Percentiles rank a stretch among this genome's conserved stretches.
These are phyloP conservation scores for Aspergillus brunneoviolaceus DNA, from an alignment of 2,329 filamentous ascomycete species.

Conservation along the genomic window DNA sequence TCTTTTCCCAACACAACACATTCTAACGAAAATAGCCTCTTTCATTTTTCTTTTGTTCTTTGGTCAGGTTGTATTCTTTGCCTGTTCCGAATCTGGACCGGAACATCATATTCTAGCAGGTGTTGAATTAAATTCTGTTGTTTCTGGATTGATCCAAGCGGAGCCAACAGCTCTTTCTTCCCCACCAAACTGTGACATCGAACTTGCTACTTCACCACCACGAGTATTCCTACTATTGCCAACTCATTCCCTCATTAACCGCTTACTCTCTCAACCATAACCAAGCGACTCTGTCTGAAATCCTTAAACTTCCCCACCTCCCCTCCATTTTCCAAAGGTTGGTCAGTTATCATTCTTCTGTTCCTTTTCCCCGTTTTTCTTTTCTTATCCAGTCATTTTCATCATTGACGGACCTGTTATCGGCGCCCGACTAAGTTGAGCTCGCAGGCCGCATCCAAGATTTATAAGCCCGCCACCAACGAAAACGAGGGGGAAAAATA, in stretches of 20 bases:
- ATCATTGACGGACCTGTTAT: background rate
- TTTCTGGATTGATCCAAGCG: background rate
- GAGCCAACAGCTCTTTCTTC: slow-evolving; percentile 5
- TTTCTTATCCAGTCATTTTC: background rate
- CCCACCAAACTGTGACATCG: slow-evolving; percentile 21
- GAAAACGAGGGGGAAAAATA: background rate
- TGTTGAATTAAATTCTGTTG: background rate
- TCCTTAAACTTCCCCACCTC: background rate
- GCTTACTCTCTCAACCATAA: background rate
- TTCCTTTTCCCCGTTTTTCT: background rate
- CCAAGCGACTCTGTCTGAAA: no score
- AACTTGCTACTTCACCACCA: background rate
- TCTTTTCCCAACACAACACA: background rate
- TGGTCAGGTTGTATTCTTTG: background rate
- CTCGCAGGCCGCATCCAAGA: background rate
- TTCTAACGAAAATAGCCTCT: background rate
- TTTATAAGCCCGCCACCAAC: background rate
- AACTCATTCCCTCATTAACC: background rate
- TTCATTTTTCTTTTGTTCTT: background rate
- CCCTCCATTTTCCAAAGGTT: background rate
- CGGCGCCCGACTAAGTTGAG: background rate
- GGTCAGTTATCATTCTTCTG: background rate
- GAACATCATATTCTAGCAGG: background rate
- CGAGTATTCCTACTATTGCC: background rate
- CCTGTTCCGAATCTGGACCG: background rate